phyloP scores from a whole-genome alignment of 352 stramenopile species.

The Nothophytophthora sp. region DNA sequence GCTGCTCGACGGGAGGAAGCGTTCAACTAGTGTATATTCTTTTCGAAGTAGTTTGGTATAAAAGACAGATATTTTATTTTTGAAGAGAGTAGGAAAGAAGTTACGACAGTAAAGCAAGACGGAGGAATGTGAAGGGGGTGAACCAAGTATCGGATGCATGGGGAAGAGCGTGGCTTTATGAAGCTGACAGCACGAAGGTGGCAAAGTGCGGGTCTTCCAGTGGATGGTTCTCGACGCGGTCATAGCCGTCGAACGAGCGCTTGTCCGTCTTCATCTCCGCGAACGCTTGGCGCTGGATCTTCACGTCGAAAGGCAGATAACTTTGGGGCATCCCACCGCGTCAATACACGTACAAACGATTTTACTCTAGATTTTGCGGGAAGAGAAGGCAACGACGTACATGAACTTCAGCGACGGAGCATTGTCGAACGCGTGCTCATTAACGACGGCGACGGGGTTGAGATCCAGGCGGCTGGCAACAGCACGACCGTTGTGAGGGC shows the following conservation, averaged over 20 bases:
- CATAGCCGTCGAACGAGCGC: conserved; percentile 60
- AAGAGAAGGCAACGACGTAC: conserved; percentile 21
- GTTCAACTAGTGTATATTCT: conserved; percentile 29
- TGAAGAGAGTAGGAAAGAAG: conserved; percentile 27
- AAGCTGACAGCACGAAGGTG: conserved; percentile 42
- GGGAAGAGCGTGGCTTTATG: background rate
- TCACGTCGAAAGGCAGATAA: conserved; percentile 73
- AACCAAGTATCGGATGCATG: too few relatives aligned
- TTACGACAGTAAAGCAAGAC: conserved; percentile 35
- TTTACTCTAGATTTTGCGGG: background rate
- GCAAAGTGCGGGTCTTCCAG: conserved; percentile 72
- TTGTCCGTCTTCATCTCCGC: conserved; percentile 80
- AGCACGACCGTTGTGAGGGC: background rate
- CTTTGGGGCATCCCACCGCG: conserved; percentile 9
- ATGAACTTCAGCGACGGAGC: conserved; percentile 66
- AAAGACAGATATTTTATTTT: conserved; percentile 45
- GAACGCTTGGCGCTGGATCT: conserved; percentile 75
- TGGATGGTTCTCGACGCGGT: conserved; percentile 41
- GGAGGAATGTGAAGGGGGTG: conserved; percentile 26
- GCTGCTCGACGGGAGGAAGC: too few relatives aligned
- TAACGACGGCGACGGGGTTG: conserved; percentile 71
- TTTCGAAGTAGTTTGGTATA: conserved; percentile 36
- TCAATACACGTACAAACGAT: conserved; percentile 1
- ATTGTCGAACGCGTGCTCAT: conserved; percentile 67
- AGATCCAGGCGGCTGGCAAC: conserved; percentile 61